Base-by-base conservation (phyloP, 306 rosid species). In the Prunus salicina region DNA sequence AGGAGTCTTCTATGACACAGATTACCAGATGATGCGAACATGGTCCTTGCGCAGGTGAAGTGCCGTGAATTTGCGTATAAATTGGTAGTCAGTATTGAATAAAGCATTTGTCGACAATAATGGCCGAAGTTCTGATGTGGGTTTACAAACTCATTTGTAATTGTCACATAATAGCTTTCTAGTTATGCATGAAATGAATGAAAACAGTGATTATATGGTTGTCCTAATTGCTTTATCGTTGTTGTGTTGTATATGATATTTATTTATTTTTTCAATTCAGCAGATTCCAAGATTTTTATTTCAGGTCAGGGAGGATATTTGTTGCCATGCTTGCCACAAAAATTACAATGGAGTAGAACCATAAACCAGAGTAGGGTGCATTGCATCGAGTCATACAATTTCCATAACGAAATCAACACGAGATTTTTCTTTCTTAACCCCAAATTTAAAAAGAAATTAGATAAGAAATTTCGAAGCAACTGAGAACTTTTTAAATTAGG, bases 1-100 rank as follows among this genome's bases (percentile, higher is more conserved):
- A 15, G 18, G 91, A 82, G 50, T 75, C 82, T 77, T 82, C 91
- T 3, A 74, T 77, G 65, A 63, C 30, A 46, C 87, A 78, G 27
- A 84, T 83, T 70, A 51, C 75, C 76, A 71, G 76, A n/a, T 85
- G 82, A 87, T 78, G 50, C 77, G 74, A 76, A 71, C 71, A 77
- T 76, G 74, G 80, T 57, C 65, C 81, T 68, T 53, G 10, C 62
- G 32, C 65, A 24, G 56, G 51, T 67, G 57, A 80, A 60, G 69
- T 73, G 63, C 24, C 24, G 43, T 68, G 65, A 78, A 64, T 64
- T 71, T 82, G 69, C 56, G 49, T 69, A 64, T 71, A 41, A 73
- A 74, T 65, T 47, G 62, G 47, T 78, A 34, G 64, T 24, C 25
- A 55, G 68, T 47, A 73, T 83, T 80, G 41, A 80, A 75, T 82